A percentile compares a stretch with the other conserved stretches of the same genome.
phyloP scores from a whole-genome alignment of 179 eudicot genomes.

The Silene vulgaris region DNA sequence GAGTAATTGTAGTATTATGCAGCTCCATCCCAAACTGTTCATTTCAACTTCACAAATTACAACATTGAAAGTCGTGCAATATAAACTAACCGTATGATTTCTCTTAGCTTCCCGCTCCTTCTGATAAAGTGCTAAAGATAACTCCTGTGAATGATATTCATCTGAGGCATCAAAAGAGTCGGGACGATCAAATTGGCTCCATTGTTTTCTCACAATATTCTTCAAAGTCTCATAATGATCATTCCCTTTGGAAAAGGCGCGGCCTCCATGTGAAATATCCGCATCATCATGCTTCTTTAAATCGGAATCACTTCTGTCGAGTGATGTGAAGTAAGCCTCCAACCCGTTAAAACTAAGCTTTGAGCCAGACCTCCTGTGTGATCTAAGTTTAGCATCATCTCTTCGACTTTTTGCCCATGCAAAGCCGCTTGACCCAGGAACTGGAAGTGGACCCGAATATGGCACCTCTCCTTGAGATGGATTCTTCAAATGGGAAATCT shows the following conservation, averaged over 20 bases:
- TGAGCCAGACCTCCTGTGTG: conserved; percentile 75
- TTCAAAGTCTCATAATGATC: conserved; percentile 50
- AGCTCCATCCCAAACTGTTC: not conserved
- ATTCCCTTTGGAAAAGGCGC: conserved; percentile 38
- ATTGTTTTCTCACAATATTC: conserved; percentile 46
- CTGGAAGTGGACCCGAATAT: conserved; percentile 81
- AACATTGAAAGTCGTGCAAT: conserved; percentile 15
- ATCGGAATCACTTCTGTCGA: conserved; percentile 40
- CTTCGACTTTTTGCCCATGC: conserved; percentile 82
- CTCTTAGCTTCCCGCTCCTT: conserved; percentile 57
- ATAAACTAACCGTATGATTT: conserved; percentile 47
- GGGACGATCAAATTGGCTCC: conserved; percentile 74
- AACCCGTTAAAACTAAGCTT: conserved; percentile 56
- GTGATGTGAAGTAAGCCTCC: conserved; percentile 47
- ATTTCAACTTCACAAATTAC: conserved; percentile 6
- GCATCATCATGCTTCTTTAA: conserved; percentile 40
- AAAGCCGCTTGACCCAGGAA: conserved; percentile 89
- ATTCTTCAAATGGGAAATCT: conserved; percentile 48
- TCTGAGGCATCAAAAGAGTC: conserved; percentile 88
- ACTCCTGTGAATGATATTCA: conserved; percentile 78
- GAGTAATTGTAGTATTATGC: not conserved
- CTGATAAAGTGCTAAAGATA: conserved; percentile 70
- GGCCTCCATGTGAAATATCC: conserved; percentile 31
- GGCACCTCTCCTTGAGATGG: conserved; percentile 81
- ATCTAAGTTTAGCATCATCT: conserved; percentile 60